These are phyloP conservation scores for Xylaria sp. DNA, from an alignment of 2,329 filamentous ascomycete species.

Conservation along the genomic window DNA sequence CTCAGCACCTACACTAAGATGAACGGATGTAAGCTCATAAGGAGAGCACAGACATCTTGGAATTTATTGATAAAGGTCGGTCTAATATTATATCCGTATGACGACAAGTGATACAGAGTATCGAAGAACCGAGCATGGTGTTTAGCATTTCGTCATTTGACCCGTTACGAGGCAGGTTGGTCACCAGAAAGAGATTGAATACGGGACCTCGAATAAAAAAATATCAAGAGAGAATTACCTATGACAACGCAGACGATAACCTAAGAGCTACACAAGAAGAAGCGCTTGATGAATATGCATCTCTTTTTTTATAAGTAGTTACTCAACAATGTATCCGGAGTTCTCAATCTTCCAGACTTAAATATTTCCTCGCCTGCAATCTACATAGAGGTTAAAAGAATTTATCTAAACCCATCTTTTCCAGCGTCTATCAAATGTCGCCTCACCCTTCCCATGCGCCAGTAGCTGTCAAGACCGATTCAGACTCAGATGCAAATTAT, in stretches of 20 bases:
- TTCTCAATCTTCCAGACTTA: conserved; percentile 1
- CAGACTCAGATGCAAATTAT: conserved; percentile 24
- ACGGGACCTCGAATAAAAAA: not conserved
- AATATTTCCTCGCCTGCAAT: conserved; percentile 16
- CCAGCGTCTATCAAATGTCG: conserved; percentile 28
- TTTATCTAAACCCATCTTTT: conserved; percentile 14
- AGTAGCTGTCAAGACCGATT: conserved; percentile 8
- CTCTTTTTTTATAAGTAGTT: not conserved
- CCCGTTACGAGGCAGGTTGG: no score
- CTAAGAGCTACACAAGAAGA: not conserved
- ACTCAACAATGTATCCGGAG: conserved; percentile 3
- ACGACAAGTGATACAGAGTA: not conserved
- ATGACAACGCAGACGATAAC: not conserved
- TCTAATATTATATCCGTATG: not conserved
- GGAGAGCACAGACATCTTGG: not conserved
- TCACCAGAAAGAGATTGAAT: not conserved
- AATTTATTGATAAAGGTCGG: not conserved
- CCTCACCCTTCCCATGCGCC: conserved; percentile 24
- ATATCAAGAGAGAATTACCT: not conserved
- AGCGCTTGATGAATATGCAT: not conserved
- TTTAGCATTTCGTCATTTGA: no score
- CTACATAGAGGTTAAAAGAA: conserved; percentile 19
- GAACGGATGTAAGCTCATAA: no score
- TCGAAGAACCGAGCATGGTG: not conserved
- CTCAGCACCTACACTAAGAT: not conserved